Evolutionary conservation across 805 yeast genomes (phyloP), one percentile per base, ranked within the genome.

Genomic region (Candida quercuum): DNA sequence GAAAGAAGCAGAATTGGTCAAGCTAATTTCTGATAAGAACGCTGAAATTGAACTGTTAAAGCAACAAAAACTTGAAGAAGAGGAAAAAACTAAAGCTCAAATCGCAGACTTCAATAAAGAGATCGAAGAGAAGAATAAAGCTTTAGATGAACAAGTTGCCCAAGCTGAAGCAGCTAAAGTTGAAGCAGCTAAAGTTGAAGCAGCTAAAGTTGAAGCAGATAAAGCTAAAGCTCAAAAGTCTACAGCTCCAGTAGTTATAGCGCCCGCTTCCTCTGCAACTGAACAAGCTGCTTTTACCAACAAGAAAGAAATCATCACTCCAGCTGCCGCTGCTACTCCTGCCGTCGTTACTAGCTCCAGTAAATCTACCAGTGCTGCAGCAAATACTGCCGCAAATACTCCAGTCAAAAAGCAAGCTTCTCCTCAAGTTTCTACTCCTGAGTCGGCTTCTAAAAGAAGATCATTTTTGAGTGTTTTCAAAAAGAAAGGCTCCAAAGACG

Each of bases 1-100:
- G 5, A 29, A 26, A n/a, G 37, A 37, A 37, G 40, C 40, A 22
- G 38, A 39, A 24, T 31, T 40, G 11, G 39, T 40, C 27, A 39
- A 35, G 3, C 26, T 29, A 8, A 34, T 38, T 15, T 41, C 40
- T 15, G 37, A 37, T 18, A 37, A 34, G 21, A 36, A 33, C 20
- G 32, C 34, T 24, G 37, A 35, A 17, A 33, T 31, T 32, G 37
- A 39, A 8, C 17, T n/a, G 21, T 17, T 28, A 14, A 28, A 16
- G 13, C 10, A 10, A n/a, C 31, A 28, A 30, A 31, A 37, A 9
- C 29, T 35, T 7, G 28, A 35, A 26, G 27, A 30, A 16, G 40
- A 32, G n/a, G 28, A 20, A 4, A 11, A 25, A 19, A 36, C 42
- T 18, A 38, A 39, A 25, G 45, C 38, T 19, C 33, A 36, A 29